phyloP scores from a whole-genome alignment of 768 basidiomycete species.

The Chiua virens region DNA sequence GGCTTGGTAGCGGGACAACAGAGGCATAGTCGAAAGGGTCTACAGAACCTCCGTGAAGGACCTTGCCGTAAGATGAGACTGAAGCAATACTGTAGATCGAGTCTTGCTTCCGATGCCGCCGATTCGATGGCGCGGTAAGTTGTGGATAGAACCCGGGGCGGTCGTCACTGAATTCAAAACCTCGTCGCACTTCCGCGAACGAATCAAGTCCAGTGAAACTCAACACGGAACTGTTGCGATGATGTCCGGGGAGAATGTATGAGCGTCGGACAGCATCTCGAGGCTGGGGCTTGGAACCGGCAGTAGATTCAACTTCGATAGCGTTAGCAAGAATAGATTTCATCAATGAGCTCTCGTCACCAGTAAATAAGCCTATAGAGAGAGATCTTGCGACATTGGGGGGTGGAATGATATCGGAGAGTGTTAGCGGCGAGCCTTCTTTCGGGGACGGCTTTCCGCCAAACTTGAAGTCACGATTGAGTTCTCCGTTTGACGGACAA shows the following conservation, averaged over 20 bases:
- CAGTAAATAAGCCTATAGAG: slow-evolving; percentile 44
- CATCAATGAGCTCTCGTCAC: slow-evolving; percentile 53
- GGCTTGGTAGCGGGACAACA: slow-evolving; percentile 38
- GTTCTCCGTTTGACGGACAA: slow-evolving; percentile 59
- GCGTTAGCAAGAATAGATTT: slow-evolving; percentile 56
- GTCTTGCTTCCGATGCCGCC: slow-evolving; percentile 48
- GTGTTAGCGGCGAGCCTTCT: slow-evolving; percentile 40
- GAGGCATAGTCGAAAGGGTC: slow-evolving; percentile 77
- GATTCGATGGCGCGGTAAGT: slow-evolving; percentile 36
- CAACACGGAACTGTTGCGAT: slow-evolving; percentile 45
- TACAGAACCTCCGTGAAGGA: slow-evolving; percentile 56
- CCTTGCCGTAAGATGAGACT: slow-evolving; percentile 73
- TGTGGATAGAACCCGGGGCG: slow-evolving; percentile 70
- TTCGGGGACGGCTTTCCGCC: slow-evolving; percentile 45
- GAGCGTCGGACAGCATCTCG: slow-evolving; percentile 23
- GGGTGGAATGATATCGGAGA: slow-evolving; percentile 78
- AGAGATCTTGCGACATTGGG: slow-evolving; percentile 49
- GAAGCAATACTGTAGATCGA: slow-evolving; percentile 76
- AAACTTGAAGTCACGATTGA: slow-evolving; percentile 74
- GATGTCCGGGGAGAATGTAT: slow-evolving; percentile 23
- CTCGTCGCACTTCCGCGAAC: slow-evolving; percentile 76
- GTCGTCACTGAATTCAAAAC: slow-evolving; percentile 68
- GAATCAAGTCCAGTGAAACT: slow-evolving; percentile 76
- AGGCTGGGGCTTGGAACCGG: slow-evolving; percentile 38
- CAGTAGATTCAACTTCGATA: slow-evolving; percentile 44